Percentiles rank a stretch among this genome's conserved stretches.
These are phyloP conservation scores for Lonicera japonica DNA, from an alignment of 129 eudicot species.

Conservation along the genomic window DNA sequence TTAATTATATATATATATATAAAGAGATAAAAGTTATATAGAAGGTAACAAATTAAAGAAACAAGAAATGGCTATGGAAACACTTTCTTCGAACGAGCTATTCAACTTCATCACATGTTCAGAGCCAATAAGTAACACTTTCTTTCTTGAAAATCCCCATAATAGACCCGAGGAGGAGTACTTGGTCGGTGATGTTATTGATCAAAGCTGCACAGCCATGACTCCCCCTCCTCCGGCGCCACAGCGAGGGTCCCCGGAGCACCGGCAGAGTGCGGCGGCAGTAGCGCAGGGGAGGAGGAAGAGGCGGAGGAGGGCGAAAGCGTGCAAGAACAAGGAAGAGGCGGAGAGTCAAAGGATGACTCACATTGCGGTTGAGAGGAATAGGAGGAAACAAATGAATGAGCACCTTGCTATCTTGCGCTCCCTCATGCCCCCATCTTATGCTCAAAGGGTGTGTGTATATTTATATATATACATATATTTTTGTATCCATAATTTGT, in stretches of 20 bases:
- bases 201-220: no score
- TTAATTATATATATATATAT: constrained; percentile 8
- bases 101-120: constrained; percentile 65
- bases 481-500: no score
- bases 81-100: constrained; percentile 70
- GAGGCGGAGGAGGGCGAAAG: constrained; percentile 66
- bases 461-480: background rate
- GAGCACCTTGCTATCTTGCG: constrained; percentile 86
- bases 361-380: constrained; percentile 91
- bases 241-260: constrained; percentile 18
- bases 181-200: no score
- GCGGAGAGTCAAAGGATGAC: constrained; percentile 97
- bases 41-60: constrained; percentile 27
- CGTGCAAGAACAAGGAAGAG: constrained; percentile 89
- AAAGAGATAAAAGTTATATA: constrained; percentile 6
- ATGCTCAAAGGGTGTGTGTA: constrained; percentile 71
- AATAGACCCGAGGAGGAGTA: no score
- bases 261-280: constrained; percentile 22
- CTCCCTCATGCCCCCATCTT: constrained; percentile 97
- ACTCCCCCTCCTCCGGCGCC: no score
- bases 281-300: constrained; percentile 70
- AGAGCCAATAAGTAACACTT: no score
- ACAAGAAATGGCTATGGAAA: constrained; percentile 68
- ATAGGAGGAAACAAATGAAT: constrained; percentile 93
- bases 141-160: background rate